Evolutionary conservation across 176 grass and related monocot genomes (phyloP).

Genomic region (Pharus latifolius): DNA sequence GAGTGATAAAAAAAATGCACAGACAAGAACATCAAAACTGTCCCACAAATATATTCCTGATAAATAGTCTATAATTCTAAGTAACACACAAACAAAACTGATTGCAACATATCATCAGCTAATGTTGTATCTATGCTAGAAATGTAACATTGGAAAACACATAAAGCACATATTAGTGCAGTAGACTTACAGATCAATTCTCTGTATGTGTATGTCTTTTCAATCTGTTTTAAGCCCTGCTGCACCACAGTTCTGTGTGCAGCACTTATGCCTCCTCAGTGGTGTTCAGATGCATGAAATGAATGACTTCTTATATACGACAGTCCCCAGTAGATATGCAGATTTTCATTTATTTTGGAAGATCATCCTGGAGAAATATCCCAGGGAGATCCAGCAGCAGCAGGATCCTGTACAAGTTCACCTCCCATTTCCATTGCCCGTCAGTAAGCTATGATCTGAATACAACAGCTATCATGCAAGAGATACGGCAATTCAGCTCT

Average conservation of each 20-base stretch:
- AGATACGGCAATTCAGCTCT: constrained; percentile 8
- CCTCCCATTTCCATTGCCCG: constrained; percentile 6
- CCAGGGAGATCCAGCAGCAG: neutral
- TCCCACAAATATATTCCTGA: constrained; percentile 9
- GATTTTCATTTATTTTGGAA: constrained; percentile 19
- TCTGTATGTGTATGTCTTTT: constrained; percentile 11
- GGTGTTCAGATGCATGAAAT: constrained; percentile 11
- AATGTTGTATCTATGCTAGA: constrained; percentile 21
- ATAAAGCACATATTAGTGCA: constrained; percentile 30
- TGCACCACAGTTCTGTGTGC: constrained; percentile 13
- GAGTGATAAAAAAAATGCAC: constrained; percentile 11
- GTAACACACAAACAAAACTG: constrained; percentile 23
- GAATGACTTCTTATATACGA: constrained; percentile 7
- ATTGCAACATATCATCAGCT: constrained; percentile 20
- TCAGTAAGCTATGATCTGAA: constrained; percentile 12
- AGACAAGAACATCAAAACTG: neutral
- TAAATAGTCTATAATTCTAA: constrained; percentile 20
- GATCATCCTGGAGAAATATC: neutral
- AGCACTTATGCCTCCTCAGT: neutral
- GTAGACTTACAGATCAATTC: constrained; percentile 41
- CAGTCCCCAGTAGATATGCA: constrained; percentile 9
- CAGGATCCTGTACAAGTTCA: constrained; percentile 23
- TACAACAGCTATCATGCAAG: constrained; percentile 20
- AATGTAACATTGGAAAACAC: constrained; percentile 24
- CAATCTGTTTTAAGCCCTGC: constrained; percentile 19